A percentile compares a stretch with the other conserved stretches of the same genome.
Evolutionary conservation across 2,329 filamentous ascomycete genomes (phyloP).

Genomic region (Neofusicoccum cordaticola): DNA sequence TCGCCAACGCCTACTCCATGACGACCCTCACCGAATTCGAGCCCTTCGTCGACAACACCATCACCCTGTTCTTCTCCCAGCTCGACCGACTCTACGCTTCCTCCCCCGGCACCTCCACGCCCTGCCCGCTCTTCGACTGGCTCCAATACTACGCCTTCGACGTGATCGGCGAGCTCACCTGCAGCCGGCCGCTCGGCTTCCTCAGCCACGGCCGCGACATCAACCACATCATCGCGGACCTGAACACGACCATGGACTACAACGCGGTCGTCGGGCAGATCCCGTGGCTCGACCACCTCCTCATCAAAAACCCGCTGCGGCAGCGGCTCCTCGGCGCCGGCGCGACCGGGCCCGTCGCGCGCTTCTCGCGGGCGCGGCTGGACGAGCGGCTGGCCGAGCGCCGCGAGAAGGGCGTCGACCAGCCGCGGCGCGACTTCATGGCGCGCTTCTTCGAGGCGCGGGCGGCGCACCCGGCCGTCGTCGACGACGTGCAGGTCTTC

Average conservation of each 20-base stretch:
- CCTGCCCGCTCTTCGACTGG: slow-evolving; percentile 37
- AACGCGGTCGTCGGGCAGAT: slow-evolving; percentile 22
- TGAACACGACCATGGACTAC: neutral
- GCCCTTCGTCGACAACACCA: slow-evolving; percentile 24
- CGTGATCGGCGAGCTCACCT: slow-evolving; percentile 22
- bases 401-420: neutral
- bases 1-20: slow-evolving; percentile 22
- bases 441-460: slow-evolving; percentile 3
- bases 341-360: neutral
- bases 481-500: slow-evolving; percentile 21
- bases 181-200: slow-evolving; percentile 19
- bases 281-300: slow-evolving; percentile 15
- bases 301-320: slow-evolving; percentile 15
- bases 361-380: neutral
- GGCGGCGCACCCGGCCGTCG: slow-evolving; percentile 15
- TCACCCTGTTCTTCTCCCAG: slow-evolving; percentile 27
- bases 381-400: slow-evolving; percentile 6
- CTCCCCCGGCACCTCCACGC: neutral
- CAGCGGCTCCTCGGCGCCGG: neutral
- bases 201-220: slow-evolving; percentile 17
- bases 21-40: slow-evolving; percentile 26
- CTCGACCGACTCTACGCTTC: slow-evolving; percentile 19
- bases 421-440: slow-evolving; percentile 2
- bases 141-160: slow-evolving; percentile 32
- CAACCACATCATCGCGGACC: neutral